These are phyloP conservation scores for Rubia yunnanensis DNA, from an alignment of 257 asterid genomes.

Conservation along the genomic window DNA sequence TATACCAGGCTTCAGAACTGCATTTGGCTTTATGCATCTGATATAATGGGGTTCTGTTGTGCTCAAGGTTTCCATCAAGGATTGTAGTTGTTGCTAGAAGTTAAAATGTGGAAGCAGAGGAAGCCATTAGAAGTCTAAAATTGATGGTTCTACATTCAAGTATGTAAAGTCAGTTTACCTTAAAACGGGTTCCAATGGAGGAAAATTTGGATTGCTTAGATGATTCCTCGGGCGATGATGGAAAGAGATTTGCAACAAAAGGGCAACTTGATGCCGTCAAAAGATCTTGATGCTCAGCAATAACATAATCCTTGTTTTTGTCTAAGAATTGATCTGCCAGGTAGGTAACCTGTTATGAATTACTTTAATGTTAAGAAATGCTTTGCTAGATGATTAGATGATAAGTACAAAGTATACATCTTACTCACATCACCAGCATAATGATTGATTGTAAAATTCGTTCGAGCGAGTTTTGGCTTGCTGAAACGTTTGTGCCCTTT, in stretches of 20 bases:
- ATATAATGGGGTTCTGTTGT: slow-evolving; percentile 95
- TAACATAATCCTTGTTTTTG: slow-evolving; percentile 89
- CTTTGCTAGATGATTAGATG: slow-evolving; percentile 14
- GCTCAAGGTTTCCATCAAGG: slow-evolving; percentile 83
- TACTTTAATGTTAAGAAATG: slow-evolving; percentile 14
- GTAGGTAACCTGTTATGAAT: slow-evolving; percentile 64
- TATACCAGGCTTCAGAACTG: slow-evolving; percentile 85
- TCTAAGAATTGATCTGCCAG: slow-evolving; percentile 91
- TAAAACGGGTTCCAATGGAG: slow-evolving; percentile 89
- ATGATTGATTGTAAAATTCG: slow-evolving; percentile 82
- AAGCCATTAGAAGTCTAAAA: slow-evolving; percentile 16
- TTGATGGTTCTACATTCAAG: slow-evolving; percentile 3
- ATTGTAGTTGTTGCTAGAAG: slow-evolving; percentile 86
- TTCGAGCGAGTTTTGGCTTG: slow-evolving; percentile 88
- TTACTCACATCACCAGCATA: slow-evolving; percentile 92
- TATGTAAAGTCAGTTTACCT: slow-evolving; percentile 30
- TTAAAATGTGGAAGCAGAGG: slow-evolving; percentile 15
- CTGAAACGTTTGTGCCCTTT: slow-evolving; percentile 81
- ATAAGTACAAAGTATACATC: background rate
- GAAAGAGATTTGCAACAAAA: slow-evolving; percentile 72
- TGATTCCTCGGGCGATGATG: slow-evolving; percentile 61
- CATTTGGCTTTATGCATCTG: slow-evolving; percentile 93
- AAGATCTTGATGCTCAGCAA: slow-evolving; percentile 93
- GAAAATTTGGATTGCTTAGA: slow-evolving; percentile 92
- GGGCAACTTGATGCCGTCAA: slow-evolving; percentile 62